Base-by-base conservation (phyloP, 768 basidiomycete genomes). In the Tylopilus rubrobrunneus region DNA sequence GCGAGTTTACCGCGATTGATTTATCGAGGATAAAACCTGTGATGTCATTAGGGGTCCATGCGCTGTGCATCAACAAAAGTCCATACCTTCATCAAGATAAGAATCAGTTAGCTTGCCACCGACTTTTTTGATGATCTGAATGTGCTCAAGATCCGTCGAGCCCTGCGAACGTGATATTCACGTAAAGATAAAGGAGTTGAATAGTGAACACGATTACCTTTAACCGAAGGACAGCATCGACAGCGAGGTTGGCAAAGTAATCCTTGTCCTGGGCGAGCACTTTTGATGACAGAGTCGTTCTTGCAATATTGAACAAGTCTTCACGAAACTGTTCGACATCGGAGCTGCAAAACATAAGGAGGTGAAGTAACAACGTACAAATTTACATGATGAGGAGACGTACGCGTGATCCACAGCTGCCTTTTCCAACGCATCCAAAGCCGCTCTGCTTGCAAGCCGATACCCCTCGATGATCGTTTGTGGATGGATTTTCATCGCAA, bases 111-210 rank as follows among this genome's bases (percentile, higher is more conserved):
- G 79, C 76, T 98, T 99, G 48, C 96, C 96, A 53, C 96, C 96
- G n/a, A 91, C 92, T 74, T 98, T 98, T 81, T 99, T 99, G 77
- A 98, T 99, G 70, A 98, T 87, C 73, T 99, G 96, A 60, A 99
- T 98, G 70, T 98, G 94, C 61, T 99, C 96, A 33, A 99, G 78
- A 73, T 98, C 89, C 48, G 91, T 94, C 36, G 94, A 97, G 36
- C 97, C 97, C 89, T 93, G 63, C 7, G 46, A 15, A 8, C 36
- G n/a, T 2, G n/a, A 36, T 7, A 29, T 61, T 31, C 45, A 57
- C 36, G 23, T n/a, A 40, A 45, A 52, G 23, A 8, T 5, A 31
- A 31, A 41, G 17, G 47, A 23, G 25, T 5, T 11, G 14, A 25
- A 39, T 43, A 36, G 21, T 8, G 40, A 50, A 11, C 3, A 9